These are phyloP conservation scores for Bruguiera gymnorhiza DNA, from an alignment of 345 rosid species.

Conservation along the genomic window DNA sequence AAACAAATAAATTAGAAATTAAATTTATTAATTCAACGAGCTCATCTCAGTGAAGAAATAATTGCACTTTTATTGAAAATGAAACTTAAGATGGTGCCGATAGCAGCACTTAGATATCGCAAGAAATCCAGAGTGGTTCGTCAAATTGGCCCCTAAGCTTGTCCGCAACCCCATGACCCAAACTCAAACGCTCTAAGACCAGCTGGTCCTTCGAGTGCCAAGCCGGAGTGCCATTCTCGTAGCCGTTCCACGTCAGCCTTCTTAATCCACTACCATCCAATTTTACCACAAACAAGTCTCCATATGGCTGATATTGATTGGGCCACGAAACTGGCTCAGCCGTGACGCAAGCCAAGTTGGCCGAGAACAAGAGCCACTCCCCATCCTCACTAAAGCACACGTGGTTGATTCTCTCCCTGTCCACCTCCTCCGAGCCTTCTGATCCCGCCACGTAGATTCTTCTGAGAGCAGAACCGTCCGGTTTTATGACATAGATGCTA, in stretches of 20 bases:
- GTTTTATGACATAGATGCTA: slow-evolving; percentile 59
- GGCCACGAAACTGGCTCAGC: slow-evolving; percentile 81
- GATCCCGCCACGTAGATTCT: slow-evolving; percentile 57
- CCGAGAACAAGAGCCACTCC: slow-evolving; percentile 64
- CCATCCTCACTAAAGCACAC: slow-evolving; percentile 70
- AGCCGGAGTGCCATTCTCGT: slow-evolving; percentile 80
- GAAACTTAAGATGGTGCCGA: background rate
- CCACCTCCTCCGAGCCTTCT: slow-evolving; percentile 45
- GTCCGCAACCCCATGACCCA: slow-evolving; percentile 40
- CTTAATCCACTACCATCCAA: slow-evolving; percentile 61
- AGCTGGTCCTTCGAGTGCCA: slow-evolving; percentile 45
- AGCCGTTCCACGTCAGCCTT: slow-evolving; percentile 85
- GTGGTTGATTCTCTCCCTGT: slow-evolving; percentile 79
- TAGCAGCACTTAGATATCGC: slow-evolving; percentile 24
- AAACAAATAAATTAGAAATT: no score
- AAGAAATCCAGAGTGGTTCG: slow-evolving; percentile 70
- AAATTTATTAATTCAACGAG: no score
- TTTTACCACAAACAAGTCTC: slow-evolving; percentile 56
- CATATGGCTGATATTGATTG: slow-evolving; percentile 86
- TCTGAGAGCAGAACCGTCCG: slow-evolving; percentile 63
- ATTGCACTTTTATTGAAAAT: no score
- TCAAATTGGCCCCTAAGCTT: slow-evolving; percentile 51
- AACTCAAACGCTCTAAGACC: slow-evolving; percentile 27
- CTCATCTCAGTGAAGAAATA: no score
- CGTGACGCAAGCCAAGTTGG: slow-evolving; percentile 57